Conservation (phyloP, 495 filamentous ascomycete species). For the Lindgomyces ingoldianus region DNA sequence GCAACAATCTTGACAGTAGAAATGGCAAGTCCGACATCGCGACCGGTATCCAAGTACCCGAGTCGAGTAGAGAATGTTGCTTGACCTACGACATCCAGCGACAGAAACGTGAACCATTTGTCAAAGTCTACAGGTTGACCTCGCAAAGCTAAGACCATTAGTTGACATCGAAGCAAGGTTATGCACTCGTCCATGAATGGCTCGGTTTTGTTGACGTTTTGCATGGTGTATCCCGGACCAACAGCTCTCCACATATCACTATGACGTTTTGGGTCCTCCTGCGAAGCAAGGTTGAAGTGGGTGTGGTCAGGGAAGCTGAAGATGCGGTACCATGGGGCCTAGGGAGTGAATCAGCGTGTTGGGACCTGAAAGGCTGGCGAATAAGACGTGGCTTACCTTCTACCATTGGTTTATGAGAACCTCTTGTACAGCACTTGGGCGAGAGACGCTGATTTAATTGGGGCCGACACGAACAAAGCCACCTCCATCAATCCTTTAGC, state of each 20-base stretch:
- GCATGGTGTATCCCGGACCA: not conserved
- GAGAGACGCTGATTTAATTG: not conserved
- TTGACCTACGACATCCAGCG: not conserved
- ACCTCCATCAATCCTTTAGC: too few relatives aligned
- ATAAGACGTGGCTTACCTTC: not conserved
- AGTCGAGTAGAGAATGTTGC: not conserved
- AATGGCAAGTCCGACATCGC: not conserved
- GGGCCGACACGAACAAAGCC: not conserved
- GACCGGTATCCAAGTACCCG: not conserved
- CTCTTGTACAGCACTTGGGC: not conserved
- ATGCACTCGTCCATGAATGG: not conserved
- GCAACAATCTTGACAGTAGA: not conserved
- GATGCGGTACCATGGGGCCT: not conserved
- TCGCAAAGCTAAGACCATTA: not conserved
- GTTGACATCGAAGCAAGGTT: not conserved
- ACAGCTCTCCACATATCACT: not conserved
- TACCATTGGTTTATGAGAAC: not conserved
- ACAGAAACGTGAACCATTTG: not conserved
- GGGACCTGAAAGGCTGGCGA: not conserved
- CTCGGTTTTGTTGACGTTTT: not conserved
- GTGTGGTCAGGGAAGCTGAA: not conserved
- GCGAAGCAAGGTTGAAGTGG: not conserved
- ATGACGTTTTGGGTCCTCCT: not conserved
- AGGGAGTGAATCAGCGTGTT: too few relatives aligned
- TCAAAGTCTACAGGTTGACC: not conserved